phyloP scores from a whole-genome alignment of 306 rosid species.

The Arachis stenosperma region DNA sequence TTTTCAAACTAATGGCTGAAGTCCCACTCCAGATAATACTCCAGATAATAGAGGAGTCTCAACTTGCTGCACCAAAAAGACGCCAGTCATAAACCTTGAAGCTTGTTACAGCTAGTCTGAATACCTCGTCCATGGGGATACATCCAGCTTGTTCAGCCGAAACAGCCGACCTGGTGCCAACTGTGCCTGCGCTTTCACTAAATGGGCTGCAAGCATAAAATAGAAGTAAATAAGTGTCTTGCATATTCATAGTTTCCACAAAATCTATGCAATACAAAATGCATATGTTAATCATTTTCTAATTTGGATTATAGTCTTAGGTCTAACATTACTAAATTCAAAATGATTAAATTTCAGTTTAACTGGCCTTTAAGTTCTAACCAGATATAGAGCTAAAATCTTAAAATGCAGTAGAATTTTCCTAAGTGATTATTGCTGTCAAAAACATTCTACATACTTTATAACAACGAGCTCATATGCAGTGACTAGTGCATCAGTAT shows the following conservation, averaged over 20 bases:
- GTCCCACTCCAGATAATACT: background rate
- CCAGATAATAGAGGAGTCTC: background rate
- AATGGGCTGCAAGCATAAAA: constrained; percentile 64
- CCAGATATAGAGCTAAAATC: background rate
- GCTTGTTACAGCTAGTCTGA: constrained; percentile 66
- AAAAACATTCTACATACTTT: constrained; percentile 48
- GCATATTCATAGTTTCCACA: constrained; percentile 3
- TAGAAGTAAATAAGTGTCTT: constrained; percentile 10
- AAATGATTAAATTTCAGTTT: too few relatives aligned
- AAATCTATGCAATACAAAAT: background rate
- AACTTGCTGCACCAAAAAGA: constrained; percentile 53
- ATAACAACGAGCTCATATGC: constrained; percentile 89
- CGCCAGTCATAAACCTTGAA: constrained; percentile 81
- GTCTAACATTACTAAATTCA: background rate
- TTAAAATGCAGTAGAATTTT: constrained; percentile 21
- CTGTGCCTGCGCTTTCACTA: constrained; percentile 79
- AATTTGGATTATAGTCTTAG: background rate
- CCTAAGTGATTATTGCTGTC: background rate
- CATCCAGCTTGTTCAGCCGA: constrained; percentile 76
- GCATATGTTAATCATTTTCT: background rate
- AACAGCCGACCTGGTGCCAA: constrained; percentile 71
- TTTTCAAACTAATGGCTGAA: constrained; percentile 11
- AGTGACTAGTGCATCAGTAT: constrained; percentile 73
- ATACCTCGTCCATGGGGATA: constrained; percentile 73
- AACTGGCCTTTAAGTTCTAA: too few relatives aligned